Conservation (phyloP, 352 stramenopile genomes). For the Hyphochytrium catenoides region DNA sequence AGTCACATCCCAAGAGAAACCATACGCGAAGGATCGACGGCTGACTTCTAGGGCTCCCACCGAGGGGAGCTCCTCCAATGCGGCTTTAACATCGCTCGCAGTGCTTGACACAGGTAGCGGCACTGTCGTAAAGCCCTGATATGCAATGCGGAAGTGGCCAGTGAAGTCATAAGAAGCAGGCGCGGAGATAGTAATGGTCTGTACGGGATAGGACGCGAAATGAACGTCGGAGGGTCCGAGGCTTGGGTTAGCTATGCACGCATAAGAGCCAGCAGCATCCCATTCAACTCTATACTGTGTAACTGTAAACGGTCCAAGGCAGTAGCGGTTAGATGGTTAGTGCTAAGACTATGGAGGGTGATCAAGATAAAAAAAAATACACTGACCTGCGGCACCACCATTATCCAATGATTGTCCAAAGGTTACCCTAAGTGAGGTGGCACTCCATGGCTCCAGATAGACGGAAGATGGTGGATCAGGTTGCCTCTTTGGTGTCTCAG, state of each 20-base stretch:
- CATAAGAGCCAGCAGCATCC: conserved; percentile 60
- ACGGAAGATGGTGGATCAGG: conserved; percentile 29
- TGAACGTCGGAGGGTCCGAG: conserved; percentile 26
- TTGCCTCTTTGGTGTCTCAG: conserved; percentile 44
- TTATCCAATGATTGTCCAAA: conserved; percentile 53
- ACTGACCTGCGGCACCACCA: conserved; percentile 41
- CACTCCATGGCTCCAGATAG: conserved; percentile 13
- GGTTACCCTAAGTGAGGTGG: conserved; percentile 27
- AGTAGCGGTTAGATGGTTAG: no score
- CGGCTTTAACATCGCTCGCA: conserved; percentile 37
- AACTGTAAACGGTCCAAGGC: no score
- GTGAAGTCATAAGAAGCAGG: conserved; percentile 47
- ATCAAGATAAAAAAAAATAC: no score
- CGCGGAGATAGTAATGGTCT: conserved; percentile 57
- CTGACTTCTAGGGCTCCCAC: conserved; percentile 50
- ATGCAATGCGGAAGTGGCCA: conserved; percentile 60
- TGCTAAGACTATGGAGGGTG: no score
- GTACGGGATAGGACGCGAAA: conserved; percentile 56
- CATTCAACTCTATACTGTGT: conserved; percentile 75
- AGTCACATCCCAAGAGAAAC: conserved; percentile 49
- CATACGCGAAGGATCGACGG: conserved; percentile 33
- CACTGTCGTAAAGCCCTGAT: conserved; percentile 29
- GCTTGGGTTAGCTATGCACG: conserved; percentile 14
- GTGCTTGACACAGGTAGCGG: conserved; percentile 39
- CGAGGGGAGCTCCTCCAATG: conserved; percentile 48